Conservation (phyloP, 2,329 filamentous ascomycete genomes). For the Colletotrichum sublineola region DNA sequence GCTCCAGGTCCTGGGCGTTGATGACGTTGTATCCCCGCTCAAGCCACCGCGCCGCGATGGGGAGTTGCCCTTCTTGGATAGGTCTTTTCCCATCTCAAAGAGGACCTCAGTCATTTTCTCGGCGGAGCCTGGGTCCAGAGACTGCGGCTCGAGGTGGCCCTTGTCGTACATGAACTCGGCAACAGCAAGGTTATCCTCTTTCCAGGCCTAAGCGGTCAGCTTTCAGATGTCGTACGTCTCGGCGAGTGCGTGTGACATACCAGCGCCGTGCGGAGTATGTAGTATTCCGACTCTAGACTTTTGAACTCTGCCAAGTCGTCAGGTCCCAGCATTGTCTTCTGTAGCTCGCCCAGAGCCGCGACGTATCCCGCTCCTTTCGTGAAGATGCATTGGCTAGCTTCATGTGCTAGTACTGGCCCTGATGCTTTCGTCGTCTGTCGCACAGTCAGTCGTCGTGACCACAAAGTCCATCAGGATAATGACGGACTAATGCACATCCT, state of each 20-base stretch:
- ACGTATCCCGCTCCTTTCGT: constrained; percentile 74
- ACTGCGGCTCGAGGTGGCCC: constrained; percentile 56
- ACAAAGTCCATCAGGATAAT: constrained; percentile 36
- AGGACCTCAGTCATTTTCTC: constrained; percentile 77
- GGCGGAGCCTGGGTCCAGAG: constrained; percentile 61
- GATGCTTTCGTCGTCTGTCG: constrained; percentile 61
- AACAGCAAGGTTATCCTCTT: constrained; percentile 78
- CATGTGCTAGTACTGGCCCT: constrained; percentile 51
- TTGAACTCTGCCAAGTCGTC: constrained; percentile 50
- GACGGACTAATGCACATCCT: constrained; percentile 71
- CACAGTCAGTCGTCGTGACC: constrained; percentile 30
- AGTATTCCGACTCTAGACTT: constrained; percentile 71
- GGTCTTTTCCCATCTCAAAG: constrained; percentile 77
- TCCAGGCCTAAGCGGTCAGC: constrained; percentile 72
- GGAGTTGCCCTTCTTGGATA: constrained; percentile 65
- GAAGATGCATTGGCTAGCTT: constrained; percentile 69
- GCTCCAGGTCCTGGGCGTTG: constrained; percentile 65
- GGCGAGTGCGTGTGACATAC: constrained; percentile 58
- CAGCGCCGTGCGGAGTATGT: constrained; percentile 74
- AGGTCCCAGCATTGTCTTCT: constrained; percentile 45
- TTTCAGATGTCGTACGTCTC: neutral
- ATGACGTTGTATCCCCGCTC: constrained; percentile 74
- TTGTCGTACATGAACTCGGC: constrained; percentile 84
- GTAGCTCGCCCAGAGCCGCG: constrained; percentile 52
- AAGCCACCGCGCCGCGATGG: constrained; percentile 78